A percentile compares a stretch with the other conserved stretches of the same genome.
Evolutionary conservation across 805 yeast species (phyloP).

Genomic region (Ogataea pini): DNA sequence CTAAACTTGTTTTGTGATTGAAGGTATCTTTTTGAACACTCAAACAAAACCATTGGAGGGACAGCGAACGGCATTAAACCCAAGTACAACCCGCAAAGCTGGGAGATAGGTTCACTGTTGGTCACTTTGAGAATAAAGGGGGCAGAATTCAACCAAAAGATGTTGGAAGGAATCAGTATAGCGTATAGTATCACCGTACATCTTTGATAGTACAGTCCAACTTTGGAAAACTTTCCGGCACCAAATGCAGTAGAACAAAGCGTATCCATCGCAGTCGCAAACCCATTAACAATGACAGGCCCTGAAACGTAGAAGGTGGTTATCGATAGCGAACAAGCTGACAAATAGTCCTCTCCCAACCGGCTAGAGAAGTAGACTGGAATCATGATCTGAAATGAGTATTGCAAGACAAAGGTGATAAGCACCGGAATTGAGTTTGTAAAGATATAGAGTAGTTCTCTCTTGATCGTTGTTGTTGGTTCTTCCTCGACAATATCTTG

Average conservation of each 20-base stretch:
- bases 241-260: slow-evolving; percentile 78
- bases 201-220: slow-evolving; percentile 66
- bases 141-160: slow-evolving; percentile 59
- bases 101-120: slow-evolving; percentile 42
- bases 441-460: slow-evolving; percentile 30
- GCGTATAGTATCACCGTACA: slow-evolving; percentile 55
- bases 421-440: slow-evolving; percentile 55
- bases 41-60: slow-evolving; percentile 68
- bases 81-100: slow-evolving; percentile 56
- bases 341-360: slow-evolving; percentile 64
- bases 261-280: slow-evolving; percentile 73
- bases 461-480: slow-evolving; percentile 16
- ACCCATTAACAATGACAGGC: slow-evolving; percentile 70
- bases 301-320: slow-evolving; percentile 78
- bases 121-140: slow-evolving; percentile 44
- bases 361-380: slow-evolving; percentile 72
- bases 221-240: slow-evolving; percentile 56
- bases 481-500: not conserved
- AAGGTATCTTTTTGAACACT: slow-evolving; percentile 68
- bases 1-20: slow-evolving; percentile 78
- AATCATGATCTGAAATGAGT: slow-evolving; percentile 69
- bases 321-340: slow-evolving; percentile 69
- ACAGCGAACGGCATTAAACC: slow-evolving; percentile 55
- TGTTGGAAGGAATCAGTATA: slow-evolving; percentile 54
- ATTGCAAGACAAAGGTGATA: slow-evolving; percentile 67